phyloP scores from a whole-genome alignment of 176 grass and related monocot genomes.

The Juncus effusus region DNA sequence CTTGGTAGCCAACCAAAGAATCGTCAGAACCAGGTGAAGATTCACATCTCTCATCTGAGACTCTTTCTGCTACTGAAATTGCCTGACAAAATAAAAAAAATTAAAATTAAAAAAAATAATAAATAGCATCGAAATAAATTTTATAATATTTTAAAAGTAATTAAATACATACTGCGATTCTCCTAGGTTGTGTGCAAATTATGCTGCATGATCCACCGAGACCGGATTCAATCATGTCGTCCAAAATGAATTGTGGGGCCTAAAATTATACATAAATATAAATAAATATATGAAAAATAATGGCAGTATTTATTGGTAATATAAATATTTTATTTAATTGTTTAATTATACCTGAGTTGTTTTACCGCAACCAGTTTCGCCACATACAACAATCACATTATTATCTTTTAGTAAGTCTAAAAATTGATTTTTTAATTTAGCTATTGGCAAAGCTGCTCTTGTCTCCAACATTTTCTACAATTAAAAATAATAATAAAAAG shows the following conservation, averaged over 20 bases:
- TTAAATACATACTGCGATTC: conserved; percentile 64
- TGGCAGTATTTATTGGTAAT: background rate
- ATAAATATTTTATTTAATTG: conserved; percentile 11
- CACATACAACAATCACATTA: conserved; percentile 87
- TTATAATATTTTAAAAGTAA: background rate
- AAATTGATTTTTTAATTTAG: conserved; percentile 61
- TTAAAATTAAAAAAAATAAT: conserved; percentile 5
- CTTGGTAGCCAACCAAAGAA: conserved; percentile 96
- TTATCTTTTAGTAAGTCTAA: conserved; percentile 68
- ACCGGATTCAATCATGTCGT: conserved; percentile 91
- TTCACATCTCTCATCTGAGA: conserved; percentile 91
- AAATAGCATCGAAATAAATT: background rate
- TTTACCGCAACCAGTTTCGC: conserved; percentile 98
- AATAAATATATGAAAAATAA: conserved; percentile 24
- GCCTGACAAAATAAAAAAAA: conserved; percentile 45
- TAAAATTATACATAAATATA: conserved; percentile 34
- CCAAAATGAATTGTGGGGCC: conserved; percentile 95
- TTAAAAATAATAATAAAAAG: conserved; percentile 20
- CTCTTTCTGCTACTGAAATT: conserved; percentile 96
- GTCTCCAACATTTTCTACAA: conserved; percentile 89
- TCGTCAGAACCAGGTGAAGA: conserved; percentile 78
- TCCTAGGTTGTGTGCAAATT: conserved; percentile 85
- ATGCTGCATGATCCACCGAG: conserved; percentile 84
- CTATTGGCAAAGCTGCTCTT: conserved; percentile 83
- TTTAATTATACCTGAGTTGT: conserved; percentile 74